Evolutionary conservation across 1,284 basidiomycete species (phyloP).

Genomic region (Peniophora sp.): DNA sequence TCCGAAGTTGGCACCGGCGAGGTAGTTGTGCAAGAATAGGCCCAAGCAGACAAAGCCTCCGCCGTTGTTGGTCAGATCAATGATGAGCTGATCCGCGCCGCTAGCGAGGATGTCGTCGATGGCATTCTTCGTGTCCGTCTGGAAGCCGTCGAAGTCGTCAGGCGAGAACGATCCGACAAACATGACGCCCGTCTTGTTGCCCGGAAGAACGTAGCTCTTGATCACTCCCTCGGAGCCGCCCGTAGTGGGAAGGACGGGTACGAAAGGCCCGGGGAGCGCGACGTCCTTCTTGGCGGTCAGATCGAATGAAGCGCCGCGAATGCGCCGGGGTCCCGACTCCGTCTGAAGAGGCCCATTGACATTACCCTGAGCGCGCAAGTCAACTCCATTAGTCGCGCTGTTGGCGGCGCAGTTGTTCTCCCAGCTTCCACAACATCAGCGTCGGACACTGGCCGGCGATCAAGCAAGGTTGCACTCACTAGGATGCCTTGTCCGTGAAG

Average conservation of each 20-base stretch:
- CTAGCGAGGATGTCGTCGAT: constrained; percentile 38
- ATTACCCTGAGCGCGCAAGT: constrained; percentile 14
- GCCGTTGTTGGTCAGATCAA: constrained; percentile 57
- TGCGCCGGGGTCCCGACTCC: neutral
- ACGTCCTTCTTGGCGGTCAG: constrained; percentile 22
- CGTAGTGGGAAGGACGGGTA: constrained; percentile 38
- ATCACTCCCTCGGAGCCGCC: constrained; percentile 45
- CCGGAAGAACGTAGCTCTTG: constrained; percentile 46
- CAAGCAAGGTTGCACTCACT: constrained; percentile 27
- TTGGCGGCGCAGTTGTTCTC: constrained; percentile 50
- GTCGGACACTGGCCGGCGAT: neutral
- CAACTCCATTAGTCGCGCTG: constrained; percentile 45
- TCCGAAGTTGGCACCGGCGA: constrained; percentile 41
- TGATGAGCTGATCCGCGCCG: constrained; percentile 42
- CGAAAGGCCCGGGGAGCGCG: constrained; percentile 39
- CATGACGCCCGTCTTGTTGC: constrained; percentile 55
- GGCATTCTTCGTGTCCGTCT: constrained; percentile 40
- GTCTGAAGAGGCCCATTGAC: neutral
- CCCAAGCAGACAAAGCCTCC: constrained; percentile 57
- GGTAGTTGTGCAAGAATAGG: constrained; percentile 49
- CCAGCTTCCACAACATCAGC: constrained; percentile 35
- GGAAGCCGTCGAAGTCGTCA: constrained; percentile 39
- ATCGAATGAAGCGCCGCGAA: neutral
- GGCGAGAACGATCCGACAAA: constrained; percentile 50
- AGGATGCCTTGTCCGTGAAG: constrained; percentile 46